Conservation (phyloP, 176 grass and related monocot species). For the Phoenix dactylifera region DNA sequence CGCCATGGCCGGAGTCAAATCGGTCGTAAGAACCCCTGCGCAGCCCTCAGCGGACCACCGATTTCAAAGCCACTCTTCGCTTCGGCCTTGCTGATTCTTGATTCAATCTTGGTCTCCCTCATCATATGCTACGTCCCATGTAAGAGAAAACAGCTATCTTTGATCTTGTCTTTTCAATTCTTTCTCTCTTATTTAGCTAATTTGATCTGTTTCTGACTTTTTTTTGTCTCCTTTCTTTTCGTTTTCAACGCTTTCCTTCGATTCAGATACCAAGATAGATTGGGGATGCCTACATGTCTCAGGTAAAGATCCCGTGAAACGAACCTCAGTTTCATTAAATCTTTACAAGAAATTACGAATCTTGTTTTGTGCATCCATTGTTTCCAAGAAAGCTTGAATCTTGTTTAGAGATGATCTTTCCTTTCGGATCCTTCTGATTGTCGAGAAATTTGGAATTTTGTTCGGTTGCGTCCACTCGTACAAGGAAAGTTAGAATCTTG, state of each 20-base stretch:
- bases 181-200: background rate
- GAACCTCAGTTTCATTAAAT: background rate
- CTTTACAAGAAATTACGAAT: slow-evolving; percentile 2
- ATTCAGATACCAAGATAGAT: slow-evolving; percentile 92
- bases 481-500: too few relatives aligned
- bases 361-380: background rate
- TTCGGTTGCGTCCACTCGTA: too few relatives aligned
- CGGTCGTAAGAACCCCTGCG: too few relatives aligned
- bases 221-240: background rate
- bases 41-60: too few relatives aligned
- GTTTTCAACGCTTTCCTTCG: background rate
- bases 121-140: slow-evolving; percentile 69
- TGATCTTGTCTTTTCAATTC: background rate
- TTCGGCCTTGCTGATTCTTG: slow-evolving; percentile 49
- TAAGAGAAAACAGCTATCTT: slow-evolving; percentile 8
- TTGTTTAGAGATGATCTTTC: background rate
- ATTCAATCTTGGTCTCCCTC: slow-evolving; percentile 63
- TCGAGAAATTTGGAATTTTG: slow-evolving; percentile 7
- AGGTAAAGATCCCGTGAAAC: slow-evolving; percentile 37
- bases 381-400: slow-evolving; percentile 4
- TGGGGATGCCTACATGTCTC: slow-evolving; percentile 98
- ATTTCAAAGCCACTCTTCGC: slow-evolving; percentile 21
- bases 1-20: too few relatives aligned
- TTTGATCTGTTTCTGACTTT: background rate
- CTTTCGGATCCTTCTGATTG: too few relatives aligned